These are phyloP conservation scores for Nigrospora oryzae DNA, from an alignment of 2,329 filamentous ascomycete species.

Conservation along the genomic window DNA sequence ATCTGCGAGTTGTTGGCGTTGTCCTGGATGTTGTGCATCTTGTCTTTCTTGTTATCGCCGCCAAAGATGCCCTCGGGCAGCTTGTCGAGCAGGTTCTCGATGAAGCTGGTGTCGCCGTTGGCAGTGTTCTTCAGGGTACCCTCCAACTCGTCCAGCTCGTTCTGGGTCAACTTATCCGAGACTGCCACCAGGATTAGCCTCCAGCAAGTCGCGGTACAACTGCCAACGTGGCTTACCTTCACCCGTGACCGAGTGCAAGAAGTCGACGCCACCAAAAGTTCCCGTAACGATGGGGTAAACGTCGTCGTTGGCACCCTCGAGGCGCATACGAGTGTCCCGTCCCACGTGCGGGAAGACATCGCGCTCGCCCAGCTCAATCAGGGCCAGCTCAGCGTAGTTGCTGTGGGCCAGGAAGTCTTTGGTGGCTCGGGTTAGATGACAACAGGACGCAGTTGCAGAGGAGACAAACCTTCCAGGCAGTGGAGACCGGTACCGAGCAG, in stretches of 20 bases:
- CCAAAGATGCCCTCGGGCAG: conserved; percentile 77
- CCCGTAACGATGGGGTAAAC: conserved; percentile 84
- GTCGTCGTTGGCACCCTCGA: conserved; percentile 54
- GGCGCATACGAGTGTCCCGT: conserved; percentile 57
- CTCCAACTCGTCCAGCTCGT: conserved; percentile 82
- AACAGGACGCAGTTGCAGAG: background rate
- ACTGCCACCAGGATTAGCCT: conserved; percentile 32
- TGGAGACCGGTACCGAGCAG: conserved; percentile 83
- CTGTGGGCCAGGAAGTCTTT: conserved; percentile 84
- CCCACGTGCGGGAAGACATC: conserved; percentile 86
- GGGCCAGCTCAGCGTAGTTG: conserved; percentile 82
- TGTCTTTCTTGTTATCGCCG: conserved; percentile 61
- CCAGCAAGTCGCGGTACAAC: background rate
- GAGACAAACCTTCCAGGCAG: conserved; percentile 62
- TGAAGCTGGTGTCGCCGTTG: conserved; percentile 60
- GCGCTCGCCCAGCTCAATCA: conserved; percentile 77
- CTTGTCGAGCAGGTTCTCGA: conserved; percentile 73
- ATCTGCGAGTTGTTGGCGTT: conserved; percentile 70
- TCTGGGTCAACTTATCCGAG: conserved; percentile 83
- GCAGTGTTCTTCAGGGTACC: conserved; percentile 63
- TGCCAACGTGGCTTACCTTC: conserved; percentile 34
- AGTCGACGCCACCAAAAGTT: conserved; percentile 92
- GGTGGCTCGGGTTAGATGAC: background rate
- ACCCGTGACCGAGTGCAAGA: conserved; percentile 76
- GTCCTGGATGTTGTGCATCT: conserved; percentile 71